phyloP scores from a whole-genome alignment of 805 yeast species.

The Wickerhamomyces canadensis region DNA sequence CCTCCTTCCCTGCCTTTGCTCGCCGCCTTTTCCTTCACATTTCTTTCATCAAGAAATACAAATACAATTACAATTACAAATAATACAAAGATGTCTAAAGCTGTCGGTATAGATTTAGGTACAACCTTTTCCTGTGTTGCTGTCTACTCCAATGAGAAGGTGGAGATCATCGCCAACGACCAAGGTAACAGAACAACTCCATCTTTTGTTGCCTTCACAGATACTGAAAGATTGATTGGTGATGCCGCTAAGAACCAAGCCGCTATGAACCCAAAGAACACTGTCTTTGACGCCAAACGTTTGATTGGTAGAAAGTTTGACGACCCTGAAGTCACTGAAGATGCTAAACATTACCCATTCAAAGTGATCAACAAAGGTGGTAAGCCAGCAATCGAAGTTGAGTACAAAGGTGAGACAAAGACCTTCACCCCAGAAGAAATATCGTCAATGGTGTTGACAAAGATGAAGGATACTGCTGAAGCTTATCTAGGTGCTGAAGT shows the following conservation, averaged over 20 bases:
- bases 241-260: constrained; percentile 99
- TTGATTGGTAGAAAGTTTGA: constrained; percentile 79
- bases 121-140: constrained; percentile 98
- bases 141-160: constrained; percentile 76
- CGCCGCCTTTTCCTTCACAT: not conserved
- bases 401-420: constrained; percentile 83
- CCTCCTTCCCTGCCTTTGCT: not conserved
- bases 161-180: constrained; percentile 93
- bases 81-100: constrained; percentile 40
- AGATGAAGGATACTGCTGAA: constrained; percentile 94
- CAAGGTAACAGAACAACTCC: constrained; percentile 99
- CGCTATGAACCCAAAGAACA: constrained; percentile 91
- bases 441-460: constrained; percentile 85
- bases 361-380: constrained; percentile 70
- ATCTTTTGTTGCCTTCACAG: constrained; percentile 94
- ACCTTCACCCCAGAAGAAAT: constrained; percentile 91
- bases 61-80: not conserved
- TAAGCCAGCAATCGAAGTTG: constrained; percentile 85
- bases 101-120: constrained; percentile 89
- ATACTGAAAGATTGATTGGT: constrained; percentile 90
- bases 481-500: constrained; percentile 76
- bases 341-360: constrained; percentile 87
- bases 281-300: constrained; percentile 94
- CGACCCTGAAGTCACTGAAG: constrained; percentile 75
- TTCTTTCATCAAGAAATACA: too few species aligned